A percentile compares a stretch with the other conserved stretches of the same genome.
These are phyloP conservation scores for Brettanomyces naardenensis DNA, from an alignment of 805 yeast genomes.

Conservation along the genomic window DNA sequence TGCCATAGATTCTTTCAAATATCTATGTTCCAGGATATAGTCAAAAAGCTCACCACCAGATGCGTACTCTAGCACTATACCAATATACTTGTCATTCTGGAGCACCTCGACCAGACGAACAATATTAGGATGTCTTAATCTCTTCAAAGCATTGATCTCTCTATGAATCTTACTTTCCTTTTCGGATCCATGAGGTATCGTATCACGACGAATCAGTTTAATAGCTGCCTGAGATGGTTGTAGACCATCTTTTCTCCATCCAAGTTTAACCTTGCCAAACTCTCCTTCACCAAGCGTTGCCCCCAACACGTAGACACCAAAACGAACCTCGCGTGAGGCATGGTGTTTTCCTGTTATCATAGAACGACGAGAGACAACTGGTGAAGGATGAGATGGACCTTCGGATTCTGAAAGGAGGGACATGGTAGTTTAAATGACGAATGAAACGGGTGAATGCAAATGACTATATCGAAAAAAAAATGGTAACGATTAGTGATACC, in stretches of 20 bases:
- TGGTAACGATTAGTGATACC: too few species aligned
- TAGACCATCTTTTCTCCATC: conserved; percentile 84
- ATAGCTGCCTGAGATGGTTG: conserved; percentile 86
- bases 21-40: conserved; percentile 78
- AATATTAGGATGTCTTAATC: conserved; percentile 87
- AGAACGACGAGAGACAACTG: background rate
- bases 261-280: conserved; percentile 94
- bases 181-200: conserved; percentile 79
- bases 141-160: conserved; percentile 84
- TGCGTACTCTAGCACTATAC: conserved; percentile 93
- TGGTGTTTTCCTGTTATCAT: background rate
- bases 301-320: conserved; percentile 87
- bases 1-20: conserved; percentile 80
- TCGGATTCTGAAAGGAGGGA: too few species aligned
- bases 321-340: conserved; percentile 61
- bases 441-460: too few species aligned
- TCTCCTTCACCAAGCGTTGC: conserved; percentile 97
- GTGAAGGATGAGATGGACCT: background rate
- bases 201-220: conserved; percentile 81
- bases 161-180: conserved; percentile 85
- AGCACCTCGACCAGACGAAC: conserved; percentile 87
- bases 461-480: too few species aligned
- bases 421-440: too few species aligned
- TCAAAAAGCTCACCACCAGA: conserved; percentile 96
- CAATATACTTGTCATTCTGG: conserved; percentile 90